phyloP scores from a whole-genome alignment of 192 early-diverging fungal genomes.

The Backusella australiensis region DNA sequence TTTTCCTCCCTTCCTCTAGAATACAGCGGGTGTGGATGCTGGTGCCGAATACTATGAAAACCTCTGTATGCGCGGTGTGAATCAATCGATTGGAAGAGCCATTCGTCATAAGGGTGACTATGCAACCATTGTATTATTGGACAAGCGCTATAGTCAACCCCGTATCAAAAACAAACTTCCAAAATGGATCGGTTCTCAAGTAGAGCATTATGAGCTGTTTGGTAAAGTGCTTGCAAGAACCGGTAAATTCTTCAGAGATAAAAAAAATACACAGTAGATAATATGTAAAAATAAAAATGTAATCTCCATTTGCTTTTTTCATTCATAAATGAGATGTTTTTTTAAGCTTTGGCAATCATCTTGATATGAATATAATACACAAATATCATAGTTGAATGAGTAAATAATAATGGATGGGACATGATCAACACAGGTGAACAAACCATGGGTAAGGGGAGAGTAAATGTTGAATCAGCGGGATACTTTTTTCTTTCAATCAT shows the following conservation, averaged over 20 bases:
- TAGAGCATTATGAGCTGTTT: slow-evolving; percentile 48
- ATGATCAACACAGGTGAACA: too few species aligned
- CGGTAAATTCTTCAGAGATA: slow-evolving; percentile 48
- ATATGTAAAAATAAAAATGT: too few species aligned
- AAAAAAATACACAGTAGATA: background rate
- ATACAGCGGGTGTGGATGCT: slow-evolving; percentile 29
- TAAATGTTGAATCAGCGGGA: too few species aligned
- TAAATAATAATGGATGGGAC: too few species aligned
- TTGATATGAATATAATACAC: too few species aligned
- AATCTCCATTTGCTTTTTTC: too few species aligned
- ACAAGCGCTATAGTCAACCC: slow-evolving; percentile 56
- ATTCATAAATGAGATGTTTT: too few species aligned
- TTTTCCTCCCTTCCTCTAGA: background rate
- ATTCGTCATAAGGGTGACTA: slow-evolving; percentile 90
- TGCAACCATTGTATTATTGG: slow-evolving; percentile 80
- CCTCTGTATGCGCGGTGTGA: slow-evolving; percentile 90
- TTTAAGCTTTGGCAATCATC: too few species aligned
- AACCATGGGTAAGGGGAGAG: too few species aligned
- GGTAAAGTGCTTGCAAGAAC: slow-evolving; percentile 41
- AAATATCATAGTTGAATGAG: too few species aligned
- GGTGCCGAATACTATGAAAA: slow-evolving; percentile 83
- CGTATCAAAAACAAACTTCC: slow-evolving; percentile 68
- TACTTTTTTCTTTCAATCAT: too few species aligned
- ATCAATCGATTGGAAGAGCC: slow-evolving; percentile 88
- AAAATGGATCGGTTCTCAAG: slow-evolving; percentile 66